Evolutionary conservation across 495 filamentous ascomycete genomes (phyloP), one percentile per base, ranked within the genome.

Genomic region (Pyrenopolyporus hunteri): DNA sequence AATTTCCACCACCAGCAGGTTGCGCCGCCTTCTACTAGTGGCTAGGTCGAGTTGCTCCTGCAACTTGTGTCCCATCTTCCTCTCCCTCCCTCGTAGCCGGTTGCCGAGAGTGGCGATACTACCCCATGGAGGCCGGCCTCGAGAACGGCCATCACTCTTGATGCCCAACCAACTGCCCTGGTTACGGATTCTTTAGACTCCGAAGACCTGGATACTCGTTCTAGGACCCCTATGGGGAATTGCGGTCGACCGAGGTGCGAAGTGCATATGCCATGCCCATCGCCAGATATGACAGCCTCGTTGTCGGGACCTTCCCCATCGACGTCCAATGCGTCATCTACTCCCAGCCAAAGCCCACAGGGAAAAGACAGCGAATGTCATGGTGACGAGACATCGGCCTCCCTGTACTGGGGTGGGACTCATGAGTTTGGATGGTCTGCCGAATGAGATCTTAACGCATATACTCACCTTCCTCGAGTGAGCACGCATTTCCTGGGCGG

Each of bases 1-100:
- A 96, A 87, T 70, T 95, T 96, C 90, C 90, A 98, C 94, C 93
- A 98, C 6, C 81, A n/a, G 85, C 1, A 96, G 77, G 13, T 84
- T 87, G 2, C 80, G 78, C 63, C 54, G 56, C 49, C 63, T 58
- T 49, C 66, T 69, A 56, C 62, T 54, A 43, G 66, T 59, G 58
- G 33, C 53, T 52, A 64, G 45, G 43, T 49, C 63, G 48, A 58
- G 63, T 63, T 43, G 48, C 48, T 35, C 63, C 52, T 23, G 37
- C 42, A 25, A 35, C 48, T 54, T 33, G 6, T 61, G 45, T 45
- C 57, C 57, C 63, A 49, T 47, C 26, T 32, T 22, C 56, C 49
- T 50, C 26, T 62, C 28, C 43, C 47, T 67, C 17, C 50, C 33
- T 62, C 66, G 48, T 50, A 47, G 56, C 57, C 66, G 54, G 45